phyloP scores from a whole-genome alignment of 768 basidiomycete species.

The Rhodocollybia butyracea region DNA sequence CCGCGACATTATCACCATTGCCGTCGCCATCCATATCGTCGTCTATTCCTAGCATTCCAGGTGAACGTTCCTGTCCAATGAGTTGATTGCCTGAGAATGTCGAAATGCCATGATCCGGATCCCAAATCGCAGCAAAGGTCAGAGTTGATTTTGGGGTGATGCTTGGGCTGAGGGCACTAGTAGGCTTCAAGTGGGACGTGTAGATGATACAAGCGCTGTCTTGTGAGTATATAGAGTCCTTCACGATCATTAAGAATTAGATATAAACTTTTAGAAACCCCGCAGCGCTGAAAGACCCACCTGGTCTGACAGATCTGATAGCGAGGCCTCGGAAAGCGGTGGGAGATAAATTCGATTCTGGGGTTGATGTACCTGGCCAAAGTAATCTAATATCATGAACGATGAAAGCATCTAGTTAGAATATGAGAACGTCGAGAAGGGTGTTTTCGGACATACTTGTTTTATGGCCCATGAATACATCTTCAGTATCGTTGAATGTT shows the following conservation, averaged over 20 bases:
- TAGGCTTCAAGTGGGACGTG: not conserved
- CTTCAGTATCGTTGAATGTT: not conserved
- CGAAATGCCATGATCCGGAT: conserved; percentile 46
- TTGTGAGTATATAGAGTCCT: conserved; percentile 10
- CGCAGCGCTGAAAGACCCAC: not conserved
- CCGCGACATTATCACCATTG: too few relatives aligned
- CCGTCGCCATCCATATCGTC: too few relatives aligned
- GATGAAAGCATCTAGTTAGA: not conserved
- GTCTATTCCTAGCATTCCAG: not conserved
- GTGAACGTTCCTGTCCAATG: conserved; percentile 20
- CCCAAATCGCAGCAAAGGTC: conserved; percentile 49
- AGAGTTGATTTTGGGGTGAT: conserved; percentile 39
- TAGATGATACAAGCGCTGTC: conserved; percentile 8
- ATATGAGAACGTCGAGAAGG: not conserved
- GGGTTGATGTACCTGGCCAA: not conserved
- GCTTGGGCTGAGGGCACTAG: not conserved
- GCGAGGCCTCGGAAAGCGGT: conserved; percentile 4
- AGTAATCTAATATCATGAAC: not conserved
- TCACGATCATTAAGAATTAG: not conserved
- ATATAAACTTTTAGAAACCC: not conserved
- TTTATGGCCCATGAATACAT: not conserved
- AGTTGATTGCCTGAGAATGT: conserved; percentile 43
- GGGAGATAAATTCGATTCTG: conserved; percentile 6
- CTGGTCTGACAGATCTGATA: conserved; percentile 7
- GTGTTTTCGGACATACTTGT: not conserved